Percentiles rank a stretch among this genome's conserved stretches.
These are phyloP conservation scores for Coffea humblotiana DNA, from an alignment of 305 asterid species.

Conservation along the genomic window DNA sequence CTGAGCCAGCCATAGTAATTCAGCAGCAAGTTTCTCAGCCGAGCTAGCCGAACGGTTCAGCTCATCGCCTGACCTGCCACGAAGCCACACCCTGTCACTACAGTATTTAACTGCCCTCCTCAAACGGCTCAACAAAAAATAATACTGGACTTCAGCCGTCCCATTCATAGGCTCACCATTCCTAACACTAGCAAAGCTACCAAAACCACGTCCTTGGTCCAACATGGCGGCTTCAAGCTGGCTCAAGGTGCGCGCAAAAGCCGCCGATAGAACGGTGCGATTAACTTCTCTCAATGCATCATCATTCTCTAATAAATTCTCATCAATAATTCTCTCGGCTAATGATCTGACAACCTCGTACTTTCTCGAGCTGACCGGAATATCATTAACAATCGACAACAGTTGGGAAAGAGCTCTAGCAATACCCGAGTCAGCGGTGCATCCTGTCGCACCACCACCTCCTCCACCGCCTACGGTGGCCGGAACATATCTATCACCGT, in stretches of 20 bases:
- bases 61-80: constrained; percentile 41
- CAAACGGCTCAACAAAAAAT: constrained; percentile 33
- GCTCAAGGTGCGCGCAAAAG: constrained; percentile 53
- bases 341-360: constrained; percentile 70
- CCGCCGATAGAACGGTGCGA: constrained; percentile 55
- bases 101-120: constrained; percentile 42
- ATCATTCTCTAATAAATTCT: constrained; percentile 48
- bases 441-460: constrained; percentile 14
- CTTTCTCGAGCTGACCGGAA: constrained; percentile 84
- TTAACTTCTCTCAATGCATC: constrained; percentile 50
- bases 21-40: constrained; percentile 86
- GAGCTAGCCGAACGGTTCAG: constrained; percentile 45
- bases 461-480: constrained; percentile 17
- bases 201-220: constrained; percentile 24
- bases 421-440: constrained; percentile 44
- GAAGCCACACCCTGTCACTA: constrained; percentile 42
- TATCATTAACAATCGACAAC: constrained; percentile 58
- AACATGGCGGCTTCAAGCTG: constrained; percentile 57
- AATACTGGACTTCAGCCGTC: constrained; percentile 12
- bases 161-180: constrained; percentile 15
- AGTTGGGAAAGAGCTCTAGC: constrained; percentile 75
- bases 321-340: constrained; percentile 77
- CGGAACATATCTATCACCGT: constrained; percentile 16
- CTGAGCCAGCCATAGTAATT: constrained; percentile 77
- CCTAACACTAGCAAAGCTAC: constrained; percentile 12